phyloP scores from a whole-genome alignment of 208 protist species.

The Leishmania major region DNA sequence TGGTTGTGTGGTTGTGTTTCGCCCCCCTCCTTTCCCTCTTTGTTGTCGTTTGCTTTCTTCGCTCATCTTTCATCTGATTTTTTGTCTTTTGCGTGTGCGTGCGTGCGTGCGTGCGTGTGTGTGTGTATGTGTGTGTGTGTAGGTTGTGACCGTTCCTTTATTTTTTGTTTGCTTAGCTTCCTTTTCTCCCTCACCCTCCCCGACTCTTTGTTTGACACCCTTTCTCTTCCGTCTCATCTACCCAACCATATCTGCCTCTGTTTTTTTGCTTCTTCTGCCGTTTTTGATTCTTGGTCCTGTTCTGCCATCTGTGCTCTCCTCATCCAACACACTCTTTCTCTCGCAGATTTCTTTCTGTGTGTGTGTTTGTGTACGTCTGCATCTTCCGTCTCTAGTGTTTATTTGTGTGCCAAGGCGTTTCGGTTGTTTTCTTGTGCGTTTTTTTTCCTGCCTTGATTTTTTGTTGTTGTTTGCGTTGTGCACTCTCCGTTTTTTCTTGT shows the following conservation, averaged over 20 bases:
- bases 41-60: not conserved
- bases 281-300: slow-evolving; percentile 3
- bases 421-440: not conserved
- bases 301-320: not conserved
- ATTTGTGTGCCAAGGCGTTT: not conserved
- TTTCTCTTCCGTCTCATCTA: not conserved
- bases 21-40: not conserved
- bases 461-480: not conserved
- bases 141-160: not conserved
- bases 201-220: not conserved
- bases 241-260: not conserved
- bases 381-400: not conserved
- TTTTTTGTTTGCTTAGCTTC: not conserved
- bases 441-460: not conserved
- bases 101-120: not conserved
- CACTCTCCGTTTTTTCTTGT: not conserved
- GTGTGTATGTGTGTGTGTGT: not conserved
- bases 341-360: not conserved
- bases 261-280: not conserved
- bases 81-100: not conserved
- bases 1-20: not conserved
- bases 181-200: too few species aligned
- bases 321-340: not conserved
- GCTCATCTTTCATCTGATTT: not conserved
- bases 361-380: not conserved